Conservation (phyloP, 257 asterid genomes). For the Datura wrightii region DNA sequence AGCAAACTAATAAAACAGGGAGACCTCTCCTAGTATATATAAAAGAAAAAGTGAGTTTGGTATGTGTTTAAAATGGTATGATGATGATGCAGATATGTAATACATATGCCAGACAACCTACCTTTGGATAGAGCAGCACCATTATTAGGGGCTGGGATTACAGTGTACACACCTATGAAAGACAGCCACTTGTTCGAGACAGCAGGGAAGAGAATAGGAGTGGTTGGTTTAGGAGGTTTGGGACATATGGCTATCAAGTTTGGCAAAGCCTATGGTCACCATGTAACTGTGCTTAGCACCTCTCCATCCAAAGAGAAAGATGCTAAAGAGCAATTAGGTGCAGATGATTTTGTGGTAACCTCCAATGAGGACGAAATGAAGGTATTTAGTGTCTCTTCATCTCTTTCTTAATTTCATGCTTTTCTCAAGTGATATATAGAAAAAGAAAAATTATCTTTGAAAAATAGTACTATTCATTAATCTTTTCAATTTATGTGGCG, state of each 20-base stretch:
- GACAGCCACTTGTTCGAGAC: not conserved
- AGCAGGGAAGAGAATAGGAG: slow-evolving; percentile 8
- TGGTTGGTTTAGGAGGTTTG: slow-evolving; percentile 33
- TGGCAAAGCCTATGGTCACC: slow-evolving; percentile 30
- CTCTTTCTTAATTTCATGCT: not conserved
- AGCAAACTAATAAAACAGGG: too few relatives aligned
- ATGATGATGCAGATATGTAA: not conserved
- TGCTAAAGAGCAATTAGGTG: slow-evolving; percentile 28
- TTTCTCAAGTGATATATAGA: too few relatives aligned
- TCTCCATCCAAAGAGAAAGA: slow-evolving; percentile 26
- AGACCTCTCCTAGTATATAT: too few relatives aligned
- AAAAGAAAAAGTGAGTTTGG: too few relatives aligned
- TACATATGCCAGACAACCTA: slow-evolving; percentile 23
- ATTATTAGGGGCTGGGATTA: slow-evolving; percentile 28
- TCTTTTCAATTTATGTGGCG: not conserved
- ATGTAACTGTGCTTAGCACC: slow-evolving; percentile 27
- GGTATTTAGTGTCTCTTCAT: not conserved
- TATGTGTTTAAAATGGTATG: too few relatives aligned
- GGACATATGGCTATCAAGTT: slow-evolving; percentile 35
- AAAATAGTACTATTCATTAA: not conserved
- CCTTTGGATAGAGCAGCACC: slow-evolving; percentile 30
- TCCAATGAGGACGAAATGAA: slow-evolving; percentile 26
- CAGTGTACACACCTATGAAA: slow-evolving; percentile 31
- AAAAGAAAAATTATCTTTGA: not conserved
- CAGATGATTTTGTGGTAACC: slow-evolving; percentile 29